These are phyloP conservation scores for Candolleomyces efflorescens DNA, from an alignment of 768 basidiomycete genomes.

Conservation along the genomic window DNA sequence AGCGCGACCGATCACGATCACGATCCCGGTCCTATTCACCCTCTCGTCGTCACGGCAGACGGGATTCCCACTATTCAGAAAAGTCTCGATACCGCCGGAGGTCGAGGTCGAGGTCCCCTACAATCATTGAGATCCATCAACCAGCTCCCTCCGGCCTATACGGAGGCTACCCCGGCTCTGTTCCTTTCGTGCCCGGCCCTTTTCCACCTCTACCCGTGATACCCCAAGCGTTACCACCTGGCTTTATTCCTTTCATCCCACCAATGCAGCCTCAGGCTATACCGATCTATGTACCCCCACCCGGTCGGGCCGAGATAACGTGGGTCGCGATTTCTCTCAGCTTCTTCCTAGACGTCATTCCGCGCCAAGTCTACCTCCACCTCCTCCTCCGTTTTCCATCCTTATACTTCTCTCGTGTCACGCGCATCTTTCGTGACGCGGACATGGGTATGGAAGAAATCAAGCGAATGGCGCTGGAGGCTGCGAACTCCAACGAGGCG, in stretches of 20 bases:
- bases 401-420: slow-evolving; percentile 63
- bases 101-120: too few relatives aligned
- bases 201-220: too few relatives aligned
- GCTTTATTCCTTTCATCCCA: too few relatives aligned
- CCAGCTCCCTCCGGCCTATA: not conserved
- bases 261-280: not conserved
- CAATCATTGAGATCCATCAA: too few relatives aligned
- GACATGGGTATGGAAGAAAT: slow-evolving; percentile 57
- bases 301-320: not conserved
- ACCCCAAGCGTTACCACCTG: too few relatives aligned
- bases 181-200: too few relatives aligned
- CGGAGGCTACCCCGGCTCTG: not conserved
- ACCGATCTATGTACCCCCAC: not conserved
- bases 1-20: too few relatives aligned
- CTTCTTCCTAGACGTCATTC: slow-evolving; percentile 15
- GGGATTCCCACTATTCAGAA: too few relatives aligned
- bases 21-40: too few relatives aligned
- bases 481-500: slow-evolving; percentile 9
- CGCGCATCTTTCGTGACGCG: slow-evolving; percentile 60
- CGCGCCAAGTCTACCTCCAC: slow-evolving; percentile 25
- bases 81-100: not conserved
- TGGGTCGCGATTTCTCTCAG: not conserved
- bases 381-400: slow-evolving; percentile 55
- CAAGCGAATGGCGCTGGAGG: slow-evolving; percentile 35
- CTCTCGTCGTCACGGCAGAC: too few relatives aligned